Base-by-base conservation (phyloP, 2,329 filamentous ascomycete genomes). In the Nemania bipapillata region DNA sequence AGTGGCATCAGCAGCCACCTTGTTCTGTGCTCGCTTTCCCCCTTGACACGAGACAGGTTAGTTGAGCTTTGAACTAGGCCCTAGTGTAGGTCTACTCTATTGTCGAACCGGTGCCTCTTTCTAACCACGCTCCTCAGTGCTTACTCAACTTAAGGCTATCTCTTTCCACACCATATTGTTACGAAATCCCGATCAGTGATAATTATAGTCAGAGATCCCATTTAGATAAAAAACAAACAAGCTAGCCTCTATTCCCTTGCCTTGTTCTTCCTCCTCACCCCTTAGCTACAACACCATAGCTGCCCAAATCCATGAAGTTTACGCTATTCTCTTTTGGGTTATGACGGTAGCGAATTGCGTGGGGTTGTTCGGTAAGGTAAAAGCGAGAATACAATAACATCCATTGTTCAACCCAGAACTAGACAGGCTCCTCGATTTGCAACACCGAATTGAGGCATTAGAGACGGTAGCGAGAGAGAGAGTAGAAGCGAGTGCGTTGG, bases 31-130 rank as follows among this genome's bases (percentile, higher is more conserved):
- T n/a, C n/a, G n/a, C n/a, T n/a, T n/a, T n/a, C n/a, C n/a, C n/a
- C n/a, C n/a, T n/a, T 42, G 20, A 3, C 32, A 56, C 6, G 17
- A 22, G 35, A 35, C 50, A 32, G 30, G 30, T 32, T 32, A 40
- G 7, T 45, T 20, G 40, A 20, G 86, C 78, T 3, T 79, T 74
- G 59, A n/a, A n/a, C n/a, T n/a, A n/a, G n/a, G n/a, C n/a, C n/a
- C n/a, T n/a, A n/a, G n/a, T n/a, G n/a, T n/a, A n/a, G n/a, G n/a
- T n/a, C n/a, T n/a, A n/a, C n/a, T 40, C 37, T 40, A 17, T 15
- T 40, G 11, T 40, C 15, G 11, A 40, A 9, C 11, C 17, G 4
- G 37, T 40, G 11, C 17, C 37, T 40, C 37, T 40, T 11, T 40
- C 37, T 15, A 12, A 40, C 17, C 17, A 40, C 37, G 37, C 30